Evolutionary conservation across 306 rosid species (phyloP).

Genomic region (Lathyrus sativus): DNA sequence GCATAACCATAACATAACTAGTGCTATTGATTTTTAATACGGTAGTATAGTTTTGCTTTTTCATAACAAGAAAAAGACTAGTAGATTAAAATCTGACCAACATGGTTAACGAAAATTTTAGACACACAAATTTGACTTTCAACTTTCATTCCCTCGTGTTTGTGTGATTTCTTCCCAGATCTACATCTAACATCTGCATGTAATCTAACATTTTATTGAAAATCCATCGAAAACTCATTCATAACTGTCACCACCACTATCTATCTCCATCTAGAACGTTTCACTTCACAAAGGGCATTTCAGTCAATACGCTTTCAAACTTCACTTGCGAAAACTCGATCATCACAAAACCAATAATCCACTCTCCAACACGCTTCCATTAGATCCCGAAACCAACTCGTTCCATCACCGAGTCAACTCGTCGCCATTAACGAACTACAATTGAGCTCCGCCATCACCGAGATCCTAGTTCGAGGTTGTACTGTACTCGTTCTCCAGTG

Average conservation of each 20-base stretch:
- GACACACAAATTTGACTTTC: slow-evolving; percentile 6
- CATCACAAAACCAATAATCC: slow-evolving; percentile 22
- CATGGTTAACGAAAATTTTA: neutral
- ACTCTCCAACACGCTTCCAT: neutral
- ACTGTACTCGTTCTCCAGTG: neutral
- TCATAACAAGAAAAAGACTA: neutral
- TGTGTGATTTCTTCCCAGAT: neutral
- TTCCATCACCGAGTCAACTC: slow-evolving; percentile 50
- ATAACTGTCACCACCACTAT: slow-evolving; percentile 20
- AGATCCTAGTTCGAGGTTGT: slow-evolving; percentile 31
- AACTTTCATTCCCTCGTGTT: neutral
- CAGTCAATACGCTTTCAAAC: slow-evolving; percentile 28
- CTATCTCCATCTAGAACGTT: neutral
- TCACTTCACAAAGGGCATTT: slow-evolving; percentile 25
- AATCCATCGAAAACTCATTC: neutral
- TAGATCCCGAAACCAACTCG: slow-evolving; percentile 35
- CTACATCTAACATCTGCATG: slow-evolving; percentile 19
- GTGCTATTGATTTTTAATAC: neutral
- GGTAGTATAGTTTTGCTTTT: neutral
- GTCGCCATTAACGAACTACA: slow-evolving; percentile 34
- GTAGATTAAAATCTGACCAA: slow-evolving; percentile 7
- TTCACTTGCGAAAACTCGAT: slow-evolving; percentile 12
- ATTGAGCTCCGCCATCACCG: neutral
- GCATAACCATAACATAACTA: neutral
- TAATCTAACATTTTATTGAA: neutral